A percentile compares a stretch with the other conserved stretches of the same genome.
phyloP scores from a whole-genome alignment of 2,329 filamentous ascomycete species.

The Tolypocladium ovalisporum region DNA sequence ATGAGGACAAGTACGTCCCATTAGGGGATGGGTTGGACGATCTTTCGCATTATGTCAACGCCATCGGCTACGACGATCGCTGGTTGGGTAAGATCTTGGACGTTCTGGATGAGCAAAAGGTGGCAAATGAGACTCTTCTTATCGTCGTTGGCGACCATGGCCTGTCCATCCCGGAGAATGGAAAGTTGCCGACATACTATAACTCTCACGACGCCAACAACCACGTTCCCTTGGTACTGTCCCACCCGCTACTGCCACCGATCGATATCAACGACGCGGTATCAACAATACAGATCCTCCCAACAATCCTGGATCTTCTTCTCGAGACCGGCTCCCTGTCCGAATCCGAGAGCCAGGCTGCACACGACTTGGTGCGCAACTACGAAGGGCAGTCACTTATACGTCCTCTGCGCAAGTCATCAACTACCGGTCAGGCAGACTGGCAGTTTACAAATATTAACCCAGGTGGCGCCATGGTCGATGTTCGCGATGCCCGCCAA shows the following conservation, averaged over 20 bases:
- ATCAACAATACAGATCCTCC: conserved; percentile 20
- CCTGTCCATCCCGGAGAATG: conserved; percentile 19
- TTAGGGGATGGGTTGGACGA: conserved; percentile 14
- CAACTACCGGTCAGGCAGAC: conserved; percentile 4
- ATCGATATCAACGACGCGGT: conserved; percentile 20
- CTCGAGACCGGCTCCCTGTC: conserved; percentile 20
- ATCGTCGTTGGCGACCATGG: conserved; percentile 22
- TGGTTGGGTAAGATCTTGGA: conserved; percentile 20
- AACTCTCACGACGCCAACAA: conserved; percentile 21
- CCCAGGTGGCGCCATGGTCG: conserved; percentile 11
- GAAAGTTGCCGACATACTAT: conserved; percentile 19
- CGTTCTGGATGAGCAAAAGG: conserved; percentile 17
- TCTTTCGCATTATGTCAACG: conserved; percentile 21
- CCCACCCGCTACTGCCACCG: conserved; percentile 20
- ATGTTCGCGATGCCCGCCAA: conserved; percentile 7
- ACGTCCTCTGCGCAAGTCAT: conserved; percentile 12
- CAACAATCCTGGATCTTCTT: conserved; percentile 23
- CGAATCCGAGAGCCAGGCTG: conserved; percentile 8
- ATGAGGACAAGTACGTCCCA: conserved; percentile 14
- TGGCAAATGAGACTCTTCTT: conserved; percentile 19
- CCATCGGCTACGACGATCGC: conserved; percentile 18
- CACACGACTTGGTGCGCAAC: conserved; percentile 17
- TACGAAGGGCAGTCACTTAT: conserved; percentile 24
- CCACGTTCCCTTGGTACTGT: conserved; percentile 20
- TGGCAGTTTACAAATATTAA: conserved; percentile 15